Evolutionary conservation across 495 filamentous ascomycete species (phyloP), one percentile per base, ranked within the genome.

Genomic region (Aspergillus biplanus): DNA sequence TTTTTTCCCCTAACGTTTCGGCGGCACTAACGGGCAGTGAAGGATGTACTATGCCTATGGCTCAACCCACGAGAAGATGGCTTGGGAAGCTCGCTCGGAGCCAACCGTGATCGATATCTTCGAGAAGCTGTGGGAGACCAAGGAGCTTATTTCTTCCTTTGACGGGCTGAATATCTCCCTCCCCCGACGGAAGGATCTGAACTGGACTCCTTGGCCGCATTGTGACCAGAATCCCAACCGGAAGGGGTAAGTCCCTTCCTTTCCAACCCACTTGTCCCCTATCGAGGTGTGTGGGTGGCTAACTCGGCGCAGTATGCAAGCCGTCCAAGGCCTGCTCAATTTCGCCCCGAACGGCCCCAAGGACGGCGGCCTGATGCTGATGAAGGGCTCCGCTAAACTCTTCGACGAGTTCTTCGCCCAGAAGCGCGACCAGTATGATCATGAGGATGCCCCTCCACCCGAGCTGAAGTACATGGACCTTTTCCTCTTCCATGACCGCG

Each of bases 351-450:
- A 75, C 48, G 76, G 78, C 5, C 74, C 78, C 15, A 69, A 77
- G 7, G 78, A 80, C 42, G 78, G 78, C 18, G 78, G 77, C 13
- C 61, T 80, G 0, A 70, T 78, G 59, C 59, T 79, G 6, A 77
- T 80, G 71, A 73, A 77, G 47, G 78, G 78, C 4, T 76, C 74
- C 0, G 62, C 73, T 7, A 75, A 73, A 21, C 68, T 78, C 0
- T 75, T 75, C 44, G 56, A 75, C 48, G 67, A 78, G 47, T 78
- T 74, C 65, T 80, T 80, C 65, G 62, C 55, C 9, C 60, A 73
- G 54, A 66, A 71, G 47, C 65, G 71, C 0, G 68, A 71, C 15
- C 65, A 61, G 4, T 64, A 65, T 27, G 70, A 73, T 47, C 73
- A 75, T 39, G 72, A 78, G 46, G 73, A 77, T 55, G 71, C 70